Evolutionary conservation across 768 basidiomycete genomes (phyloP).

Genomic region (Amanita polypyramis): DNA sequence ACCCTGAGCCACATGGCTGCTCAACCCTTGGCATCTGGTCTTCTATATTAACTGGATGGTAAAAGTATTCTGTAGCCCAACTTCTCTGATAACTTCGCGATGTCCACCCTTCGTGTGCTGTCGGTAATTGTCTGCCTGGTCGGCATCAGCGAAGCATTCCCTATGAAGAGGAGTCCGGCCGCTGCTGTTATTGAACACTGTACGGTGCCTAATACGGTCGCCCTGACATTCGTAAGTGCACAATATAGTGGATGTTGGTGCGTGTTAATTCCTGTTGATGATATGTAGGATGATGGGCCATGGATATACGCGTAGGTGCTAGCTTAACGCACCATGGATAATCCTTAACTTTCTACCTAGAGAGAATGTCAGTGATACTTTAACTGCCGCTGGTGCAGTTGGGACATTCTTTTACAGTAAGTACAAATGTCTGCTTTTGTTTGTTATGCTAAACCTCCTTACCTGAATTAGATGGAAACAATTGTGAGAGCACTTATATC

Average conservation of each 20-base stretch:
- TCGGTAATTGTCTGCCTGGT: not conserved
- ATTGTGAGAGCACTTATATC: conserved; percentile 9
- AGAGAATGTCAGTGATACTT: conserved; percentile 12
- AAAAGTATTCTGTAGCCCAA: too few relatives aligned
- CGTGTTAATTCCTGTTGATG: not conserved
- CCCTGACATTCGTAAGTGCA: conserved; percentile 19
- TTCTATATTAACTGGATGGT: too few relatives aligned
- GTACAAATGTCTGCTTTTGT: not conserved
- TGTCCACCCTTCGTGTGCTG: too few relatives aligned
- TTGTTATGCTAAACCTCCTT: not conserved
- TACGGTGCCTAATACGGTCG: conserved; percentile 18
- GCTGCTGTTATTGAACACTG: conserved; percentile 16
- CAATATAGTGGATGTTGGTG: not conserved
- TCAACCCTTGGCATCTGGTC: too few relatives aligned
- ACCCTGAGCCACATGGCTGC: too few relatives aligned
- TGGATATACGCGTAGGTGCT: conserved; percentile 11
- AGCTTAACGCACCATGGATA: not conserved
- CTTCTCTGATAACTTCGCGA: too few relatives aligned
- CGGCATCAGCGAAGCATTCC: not conserved
- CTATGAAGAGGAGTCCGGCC: not conserved
- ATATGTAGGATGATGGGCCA: conserved; percentile 18
- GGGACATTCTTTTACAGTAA: conserved; percentile 25
- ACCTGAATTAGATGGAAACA: conserved; percentile 11
- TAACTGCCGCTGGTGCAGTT: conserved; percentile 15
- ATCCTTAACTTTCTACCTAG: not conserved